Conservation (phyloP, 305 asterid species). For the Solanum hybrid region DNA sequence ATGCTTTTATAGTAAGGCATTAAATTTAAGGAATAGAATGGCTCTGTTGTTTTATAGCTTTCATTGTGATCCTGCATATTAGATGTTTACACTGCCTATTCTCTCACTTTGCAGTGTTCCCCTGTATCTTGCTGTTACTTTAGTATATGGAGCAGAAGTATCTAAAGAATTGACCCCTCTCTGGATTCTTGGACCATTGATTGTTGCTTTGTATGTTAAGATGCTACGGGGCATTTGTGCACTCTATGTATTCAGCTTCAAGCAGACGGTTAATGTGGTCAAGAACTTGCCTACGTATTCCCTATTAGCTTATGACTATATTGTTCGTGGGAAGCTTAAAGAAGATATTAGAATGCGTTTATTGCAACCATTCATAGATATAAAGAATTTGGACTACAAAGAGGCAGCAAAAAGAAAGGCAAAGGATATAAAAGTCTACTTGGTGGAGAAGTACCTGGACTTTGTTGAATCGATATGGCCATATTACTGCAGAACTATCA, state of each 20-base stretch:
- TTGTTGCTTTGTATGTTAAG: slow-evolving; percentile 54
- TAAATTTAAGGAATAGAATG: neutral
- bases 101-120: slow-evolving; percentile 57
- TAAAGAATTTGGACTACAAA: slow-evolving; percentile 39
- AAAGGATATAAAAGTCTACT: slow-evolving; percentile 37
- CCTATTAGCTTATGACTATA: slow-evolving; percentile 26
- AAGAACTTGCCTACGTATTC: slow-evolving; percentile 46
- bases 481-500: slow-evolving; percentile 65
- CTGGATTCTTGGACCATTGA: slow-evolving; percentile 80
- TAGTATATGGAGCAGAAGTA: slow-evolving; percentile 59
- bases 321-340: slow-evolving; percentile 55
- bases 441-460: slow-evolving; percentile 62
- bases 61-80: neutral
- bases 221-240: slow-evolving; percentile 40
- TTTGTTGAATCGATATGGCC: slow-evolving; percentile 83
- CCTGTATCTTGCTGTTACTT: slow-evolving; percentile 47
- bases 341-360: slow-evolving; percentile 26
- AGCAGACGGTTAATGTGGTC: slow-evolving; percentile 45
- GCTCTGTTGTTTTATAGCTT: neutral
- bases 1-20: neutral
- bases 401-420: slow-evolving; percentile 21
- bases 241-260: slow-evolving; percentile 58
- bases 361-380: slow-evolving; percentile 47
- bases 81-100: neutral
- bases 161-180: slow-evolving; percentile 73